Conservation (phyloP, 179 eudicot genomes). For the Vitellaria paradoxa region DNA sequence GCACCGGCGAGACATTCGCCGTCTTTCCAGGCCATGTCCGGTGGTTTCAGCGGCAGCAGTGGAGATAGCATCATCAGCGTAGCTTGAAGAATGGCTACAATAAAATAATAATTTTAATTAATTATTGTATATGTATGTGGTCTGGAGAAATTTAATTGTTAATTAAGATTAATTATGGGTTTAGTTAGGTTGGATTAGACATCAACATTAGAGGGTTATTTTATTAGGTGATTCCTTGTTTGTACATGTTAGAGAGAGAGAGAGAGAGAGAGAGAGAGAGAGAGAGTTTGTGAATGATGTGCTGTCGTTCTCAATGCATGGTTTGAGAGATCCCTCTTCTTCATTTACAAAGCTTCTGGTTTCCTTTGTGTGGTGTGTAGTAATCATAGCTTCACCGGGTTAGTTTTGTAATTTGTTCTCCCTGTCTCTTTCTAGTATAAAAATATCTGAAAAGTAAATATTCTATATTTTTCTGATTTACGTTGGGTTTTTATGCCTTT, state of each 20-base stretch:
- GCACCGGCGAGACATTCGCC: constrained; percentile 31
- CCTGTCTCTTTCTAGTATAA: neutral
- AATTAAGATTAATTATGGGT: neutral
- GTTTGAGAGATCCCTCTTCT: neutral
- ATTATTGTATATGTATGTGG: neutral
- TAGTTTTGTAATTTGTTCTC: neutral
- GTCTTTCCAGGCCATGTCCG: constrained; percentile 34
- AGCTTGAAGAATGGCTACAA: constrained; percentile 39
- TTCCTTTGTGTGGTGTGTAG: neutral
- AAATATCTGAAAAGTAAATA: neutral
- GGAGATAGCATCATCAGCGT: constrained; percentile 82
- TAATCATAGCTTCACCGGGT: neutral
- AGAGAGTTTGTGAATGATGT: neutral
- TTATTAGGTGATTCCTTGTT: constrained; percentile 12
- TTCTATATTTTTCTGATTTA: neutral
- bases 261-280: neutral
- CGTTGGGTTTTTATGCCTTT: neutral
- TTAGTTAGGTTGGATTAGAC: constrained; percentile 16
- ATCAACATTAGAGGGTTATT: neutral
- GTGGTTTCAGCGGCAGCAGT: constrained; percentile 47
- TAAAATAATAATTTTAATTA: neutral
- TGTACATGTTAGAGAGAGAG: constrained; percentile 1
- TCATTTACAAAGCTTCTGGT: neutral
- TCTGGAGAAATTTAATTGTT: neutral
- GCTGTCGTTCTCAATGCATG: constrained; percentile 4